A percentile compares a stretch with the other conserved stretches of the same genome.
phyloP scores from a whole-genome alignment of 257 asterid species.

The Przewalskia tangutica region DNA sequence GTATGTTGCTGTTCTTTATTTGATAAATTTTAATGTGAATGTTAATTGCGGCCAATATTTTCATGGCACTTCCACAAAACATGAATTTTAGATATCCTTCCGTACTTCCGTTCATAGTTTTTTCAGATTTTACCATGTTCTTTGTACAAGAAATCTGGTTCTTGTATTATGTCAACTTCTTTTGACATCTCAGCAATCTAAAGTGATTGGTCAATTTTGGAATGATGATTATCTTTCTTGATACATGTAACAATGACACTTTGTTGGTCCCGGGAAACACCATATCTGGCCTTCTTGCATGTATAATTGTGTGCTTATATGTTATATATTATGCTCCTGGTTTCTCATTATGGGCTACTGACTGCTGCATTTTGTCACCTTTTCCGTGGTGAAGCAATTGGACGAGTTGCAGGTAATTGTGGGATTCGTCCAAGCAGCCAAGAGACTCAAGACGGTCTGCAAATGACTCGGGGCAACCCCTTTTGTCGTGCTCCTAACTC shows the following conservation, averaged over 20 bases:
- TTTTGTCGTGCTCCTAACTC: constrained; percentile 25
- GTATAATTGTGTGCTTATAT: not conserved
- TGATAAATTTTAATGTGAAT: too few relatives aligned
- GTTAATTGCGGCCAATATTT: not conserved
- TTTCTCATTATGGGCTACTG: not conserved
- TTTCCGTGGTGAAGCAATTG: constrained; percentile 48
- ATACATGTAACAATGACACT: not conserved
- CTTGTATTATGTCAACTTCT: not conserved
- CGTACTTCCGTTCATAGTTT: not conserved
- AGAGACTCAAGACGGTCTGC: constrained; percentile 71
- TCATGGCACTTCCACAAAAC: not conserved
- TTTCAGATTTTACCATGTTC: not conserved
- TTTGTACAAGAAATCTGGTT: not conserved
- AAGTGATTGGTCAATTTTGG: not conserved
- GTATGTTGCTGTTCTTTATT: not conserved
- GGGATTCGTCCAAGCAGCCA: constrained; percentile 77
- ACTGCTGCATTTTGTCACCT: not conserved
- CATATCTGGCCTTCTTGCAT: not conserved
- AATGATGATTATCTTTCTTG: not conserved
- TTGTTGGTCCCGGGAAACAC: not conserved
- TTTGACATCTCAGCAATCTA: not conserved
- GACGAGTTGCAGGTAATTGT: constrained; percentile 82
- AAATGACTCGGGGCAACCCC: constrained; percentile 24
- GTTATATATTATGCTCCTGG: not conserved
- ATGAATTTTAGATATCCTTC: not conserved